phyloP scores from a whole-genome alignment of 495 filamentous ascomycete genomes.

The Penicillium tannophilum region DNA sequence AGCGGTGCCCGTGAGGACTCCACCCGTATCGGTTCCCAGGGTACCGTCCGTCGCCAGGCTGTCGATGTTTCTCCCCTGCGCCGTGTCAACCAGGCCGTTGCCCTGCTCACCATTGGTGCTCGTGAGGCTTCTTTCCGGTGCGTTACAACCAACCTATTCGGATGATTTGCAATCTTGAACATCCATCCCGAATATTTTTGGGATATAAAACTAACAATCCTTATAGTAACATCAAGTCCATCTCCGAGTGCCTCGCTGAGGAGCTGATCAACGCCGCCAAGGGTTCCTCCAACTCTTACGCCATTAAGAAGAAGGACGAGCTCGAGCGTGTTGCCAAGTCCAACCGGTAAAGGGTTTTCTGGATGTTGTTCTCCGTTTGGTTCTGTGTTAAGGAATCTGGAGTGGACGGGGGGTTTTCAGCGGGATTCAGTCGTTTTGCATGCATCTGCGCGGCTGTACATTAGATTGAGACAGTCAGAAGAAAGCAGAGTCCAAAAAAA shows the following conservation, averaged over 20 bases:
- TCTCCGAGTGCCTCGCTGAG: conserved; percentile 67
- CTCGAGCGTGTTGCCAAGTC: conserved; percentile 99
- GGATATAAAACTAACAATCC: background rate
- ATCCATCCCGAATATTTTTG: background rate
- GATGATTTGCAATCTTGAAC: background rate
- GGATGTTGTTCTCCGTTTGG: conserved; percentile 49
- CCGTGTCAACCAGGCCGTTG: conserved; percentile 99
- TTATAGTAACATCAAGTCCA: conserved; percentile 14
- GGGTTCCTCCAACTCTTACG: conserved; percentile 99
- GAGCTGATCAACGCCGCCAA: conserved; percentile 99
- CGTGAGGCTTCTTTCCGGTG: conserved; percentile 90
- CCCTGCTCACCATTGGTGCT: conserved; percentile 58
- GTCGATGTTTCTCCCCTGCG: conserved; percentile 99
- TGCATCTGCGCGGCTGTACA: conserved; percentile 50
- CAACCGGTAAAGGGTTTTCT: conserved; percentile 80
- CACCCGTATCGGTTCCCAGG: conserved; percentile 98
- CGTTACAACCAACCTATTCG: conserved; percentile 46
- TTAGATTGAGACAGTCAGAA: conserved; percentile 46
- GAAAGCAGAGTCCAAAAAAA: conserved; percentile 44
- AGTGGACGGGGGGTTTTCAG: conserved; percentile 52
- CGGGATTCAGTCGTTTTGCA: conserved; percentile 52
- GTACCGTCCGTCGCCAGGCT: conserved; percentile 96
- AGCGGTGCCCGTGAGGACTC: conserved; percentile 99
- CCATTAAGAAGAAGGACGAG: conserved; percentile 99
- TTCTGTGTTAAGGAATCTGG: conserved; percentile 49